phyloP scores from a whole-genome alignment of 2,329 filamentous ascomycete species.

The Byssochlamys sp. region DNA sequence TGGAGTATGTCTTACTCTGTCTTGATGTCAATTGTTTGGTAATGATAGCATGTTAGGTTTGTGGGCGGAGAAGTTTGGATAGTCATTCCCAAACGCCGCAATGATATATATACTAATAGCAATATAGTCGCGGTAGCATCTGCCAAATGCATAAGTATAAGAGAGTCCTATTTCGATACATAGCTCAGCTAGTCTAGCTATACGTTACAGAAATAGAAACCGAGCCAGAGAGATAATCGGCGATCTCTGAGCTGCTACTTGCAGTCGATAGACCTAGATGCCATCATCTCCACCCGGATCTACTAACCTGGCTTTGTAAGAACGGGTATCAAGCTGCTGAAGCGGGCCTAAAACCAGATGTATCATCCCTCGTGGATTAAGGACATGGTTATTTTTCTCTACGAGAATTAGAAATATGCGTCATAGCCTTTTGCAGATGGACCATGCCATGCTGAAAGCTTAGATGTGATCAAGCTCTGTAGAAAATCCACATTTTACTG shows the following conservation, averaged over 20 bases:
- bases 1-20: background rate
- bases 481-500: background rate
- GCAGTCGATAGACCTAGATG: no score
- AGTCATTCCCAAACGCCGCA: no score
- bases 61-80: no score
- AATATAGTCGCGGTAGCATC: slow-evolving; percentile 57
- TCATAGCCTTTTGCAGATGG: background rate
- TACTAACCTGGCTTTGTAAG: no score
- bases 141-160: slow-evolving; percentile 60
- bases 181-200: slow-evolving; percentile 71
- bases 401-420: no score
- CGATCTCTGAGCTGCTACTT: no score
- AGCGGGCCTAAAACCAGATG: no score
- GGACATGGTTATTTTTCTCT: no score
- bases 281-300: no score
- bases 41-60: background rate
- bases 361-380: no score
- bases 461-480: background rate
- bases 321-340: no score
- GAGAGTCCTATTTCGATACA: slow-evolving; percentile 54
- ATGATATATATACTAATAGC: background rate
- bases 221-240: slow-evolving; percentile 44
- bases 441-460: background rate
- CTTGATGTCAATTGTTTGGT: background rate
- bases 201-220: slow-evolving; percentile 74